Percentiles rank a stretch among this genome's conserved stretches.
These are phyloP conservation scores for Spatholobus suberectus DNA, from an alignment of 306 rosid genomes.

Conservation along the genomic window DNA sequence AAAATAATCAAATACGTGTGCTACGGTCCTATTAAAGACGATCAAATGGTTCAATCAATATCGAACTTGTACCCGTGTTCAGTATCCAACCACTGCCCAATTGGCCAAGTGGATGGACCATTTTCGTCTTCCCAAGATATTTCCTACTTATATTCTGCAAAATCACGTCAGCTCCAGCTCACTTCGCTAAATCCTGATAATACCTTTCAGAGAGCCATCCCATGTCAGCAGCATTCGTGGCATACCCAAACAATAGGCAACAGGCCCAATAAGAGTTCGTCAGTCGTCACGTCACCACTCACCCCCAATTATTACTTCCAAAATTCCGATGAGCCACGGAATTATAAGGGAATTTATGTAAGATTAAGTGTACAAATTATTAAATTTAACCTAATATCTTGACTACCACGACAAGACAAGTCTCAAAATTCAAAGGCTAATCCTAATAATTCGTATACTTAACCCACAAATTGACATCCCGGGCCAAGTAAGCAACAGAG, in stretches of 20 bases:
- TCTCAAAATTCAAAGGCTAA: background rate
- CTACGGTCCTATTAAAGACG: background rate
- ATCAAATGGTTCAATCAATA: background rate
- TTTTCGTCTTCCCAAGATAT: slow-evolving; percentile 37
- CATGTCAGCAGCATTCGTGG: slow-evolving; percentile 26
- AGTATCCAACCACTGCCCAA: slow-evolving; percentile 3
- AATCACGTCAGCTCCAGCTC: slow-evolving; percentile 37
- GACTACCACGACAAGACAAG: slow-evolving; percentile 28
- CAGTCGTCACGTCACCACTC: too few species aligned
- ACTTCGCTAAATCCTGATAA: background rate
- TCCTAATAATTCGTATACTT: background rate
- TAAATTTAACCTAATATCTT: slow-evolving; percentile 3
- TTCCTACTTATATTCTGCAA: slow-evolving; percentile 43
- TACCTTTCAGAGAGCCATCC: background rate
- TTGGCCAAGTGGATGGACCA: slow-evolving; percentile 45
- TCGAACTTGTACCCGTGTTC: background rate
- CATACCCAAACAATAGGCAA: slow-evolving; percentile 19
- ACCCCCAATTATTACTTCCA: slow-evolving; percentile 26
- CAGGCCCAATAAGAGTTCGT: background rate
- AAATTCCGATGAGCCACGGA: slow-evolving; percentile 30
- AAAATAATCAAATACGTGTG: background rate
- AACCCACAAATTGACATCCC: background rate
- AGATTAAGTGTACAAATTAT: background rate
- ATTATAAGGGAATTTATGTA: background rate
- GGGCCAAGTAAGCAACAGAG: background rate